Evolutionary conservation across 129 eudicot genomes (phyloP).

Genomic region (Flaveria trinervia): DNA sequence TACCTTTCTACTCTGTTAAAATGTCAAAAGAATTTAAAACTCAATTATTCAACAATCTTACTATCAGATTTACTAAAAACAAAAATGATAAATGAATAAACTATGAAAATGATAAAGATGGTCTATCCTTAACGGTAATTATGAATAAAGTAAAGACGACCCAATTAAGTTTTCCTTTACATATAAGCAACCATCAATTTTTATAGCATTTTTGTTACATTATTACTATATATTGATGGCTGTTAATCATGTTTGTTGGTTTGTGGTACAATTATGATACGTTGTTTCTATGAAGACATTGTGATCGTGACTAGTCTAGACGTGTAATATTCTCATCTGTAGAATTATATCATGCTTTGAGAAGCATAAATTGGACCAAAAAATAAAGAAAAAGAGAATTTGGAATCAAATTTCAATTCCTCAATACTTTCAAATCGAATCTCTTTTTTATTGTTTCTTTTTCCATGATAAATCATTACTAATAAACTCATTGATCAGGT

Average conservation of each 20-base stretch:
- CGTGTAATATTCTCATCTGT: neutral
- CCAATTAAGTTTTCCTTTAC: conserved; percentile 13
- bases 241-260: conserved; percentile 25
- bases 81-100: too few species aligned
- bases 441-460: conserved; percentile 11
- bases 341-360: neutral
- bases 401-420: conserved; percentile 12
- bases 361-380: neutral
- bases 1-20: too few species aligned
- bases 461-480: too few species aligned
- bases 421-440: neutral
- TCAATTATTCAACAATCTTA: too few species aligned
- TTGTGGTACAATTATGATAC: conserved; percentile 19
- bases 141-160: conserved; percentile 20
- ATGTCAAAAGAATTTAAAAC: too few species aligned
- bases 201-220: conserved; percentile 23
- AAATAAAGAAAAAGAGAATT: neutral
- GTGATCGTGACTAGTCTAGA: neutral
- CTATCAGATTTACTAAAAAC: too few species aligned
- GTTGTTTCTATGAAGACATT: conserved; percentile 8
- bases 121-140: too few species aligned
- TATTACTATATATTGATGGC: conserved; percentile 19
- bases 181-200: conserved; percentile 22
- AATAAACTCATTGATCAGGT: too few species aligned
- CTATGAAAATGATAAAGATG: too few species aligned